phyloP scores from a whole-genome alignment of 495 filamentous ascomycete genomes.

The Eremomyces bilateralis region DNA sequence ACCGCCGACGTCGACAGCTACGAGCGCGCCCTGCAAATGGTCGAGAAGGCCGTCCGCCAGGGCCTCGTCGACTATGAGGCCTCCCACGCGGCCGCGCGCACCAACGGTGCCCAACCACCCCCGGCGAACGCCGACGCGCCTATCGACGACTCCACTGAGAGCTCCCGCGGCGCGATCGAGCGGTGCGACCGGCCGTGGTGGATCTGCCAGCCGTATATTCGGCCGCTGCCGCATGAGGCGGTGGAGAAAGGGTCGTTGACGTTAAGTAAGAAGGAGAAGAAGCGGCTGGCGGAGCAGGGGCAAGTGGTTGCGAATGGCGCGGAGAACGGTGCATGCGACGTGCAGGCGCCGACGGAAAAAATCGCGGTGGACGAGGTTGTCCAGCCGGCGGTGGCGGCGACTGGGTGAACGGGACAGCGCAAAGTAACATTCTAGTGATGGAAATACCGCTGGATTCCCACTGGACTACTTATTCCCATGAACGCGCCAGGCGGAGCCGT shows the following conservation, averaged over 20 bases:
- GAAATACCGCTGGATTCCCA: too few species aligned
- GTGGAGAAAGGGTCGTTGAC: conserved; percentile 56
- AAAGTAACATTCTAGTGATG: too few species aligned
- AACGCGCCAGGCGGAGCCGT: too few species aligned
- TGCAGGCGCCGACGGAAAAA: too few species aligned
- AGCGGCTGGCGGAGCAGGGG: conserved; percentile 17
- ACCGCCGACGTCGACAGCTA: conserved; percentile 46
- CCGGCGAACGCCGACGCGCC: conserved; percentile 3
- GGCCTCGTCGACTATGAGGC: conserved; percentile 53
- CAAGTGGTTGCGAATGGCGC: too few species aligned
- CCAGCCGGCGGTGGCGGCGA: too few species aligned
- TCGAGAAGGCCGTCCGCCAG: conserved; percentile 45
- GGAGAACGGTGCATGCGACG: too few species aligned
- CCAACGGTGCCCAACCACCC: conserved; percentile 9
- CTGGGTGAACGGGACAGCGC: too few species aligned
- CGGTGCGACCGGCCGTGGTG: conserved; percentile 68
- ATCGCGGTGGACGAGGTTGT: too few species aligned
- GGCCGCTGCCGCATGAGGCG: conserved; percentile 78
- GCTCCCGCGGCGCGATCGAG: conserved; percentile 44
- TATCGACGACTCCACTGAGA: conserved; percentile 17
- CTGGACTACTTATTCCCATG: too few species aligned
- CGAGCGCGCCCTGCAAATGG: conserved; percentile 44
- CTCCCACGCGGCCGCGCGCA: conserved; percentile 12
- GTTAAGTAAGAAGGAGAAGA: conserved; percentile 34
- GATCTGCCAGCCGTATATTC: conserved; percentile 77